These are phyloP conservation scores for Leccinum brunneo-olivaceum DNA, from an alignment of 1,284 basidiomycete species.

Conservation along the genomic window DNA sequence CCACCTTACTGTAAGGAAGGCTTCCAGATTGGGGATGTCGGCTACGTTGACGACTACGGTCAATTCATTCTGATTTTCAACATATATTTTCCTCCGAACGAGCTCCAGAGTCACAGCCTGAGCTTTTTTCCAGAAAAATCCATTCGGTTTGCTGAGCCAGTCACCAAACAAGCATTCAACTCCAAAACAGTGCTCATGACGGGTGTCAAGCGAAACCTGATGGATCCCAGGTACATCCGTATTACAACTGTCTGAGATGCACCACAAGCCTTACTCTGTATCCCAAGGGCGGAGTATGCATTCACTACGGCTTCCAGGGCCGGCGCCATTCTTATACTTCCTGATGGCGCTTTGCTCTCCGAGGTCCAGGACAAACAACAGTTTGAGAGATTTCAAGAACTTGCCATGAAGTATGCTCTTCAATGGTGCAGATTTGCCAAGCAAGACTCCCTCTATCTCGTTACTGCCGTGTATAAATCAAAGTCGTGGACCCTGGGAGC, in stretches of 20 bases:
- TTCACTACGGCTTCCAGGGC: not conserved
- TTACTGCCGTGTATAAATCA: not conserved
- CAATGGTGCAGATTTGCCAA: not conserved
- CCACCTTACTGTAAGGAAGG: not conserved
- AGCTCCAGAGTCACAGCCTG: not conserved
- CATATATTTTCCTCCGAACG: not conserved
- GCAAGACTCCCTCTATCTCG: not conserved
- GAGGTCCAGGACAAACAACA: not conserved
- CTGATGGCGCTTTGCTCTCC: not conserved
- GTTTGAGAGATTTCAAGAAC: not conserved
- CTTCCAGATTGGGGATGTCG: conserved; percentile 10
- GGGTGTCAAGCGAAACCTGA: too few relatives aligned
- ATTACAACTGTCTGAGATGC: too few relatives aligned
- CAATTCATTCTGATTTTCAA: conserved; percentile 6
- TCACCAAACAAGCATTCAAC: not conserved
- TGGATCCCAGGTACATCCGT: too few relatives aligned
- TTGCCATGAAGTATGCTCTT: not conserved
- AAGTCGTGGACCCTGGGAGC: not conserved
- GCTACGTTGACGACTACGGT: not conserved
- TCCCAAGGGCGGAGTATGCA: not conserved
- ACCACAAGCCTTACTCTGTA: not conserved
- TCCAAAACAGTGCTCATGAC: not conserved
- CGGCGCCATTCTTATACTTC: not conserved
- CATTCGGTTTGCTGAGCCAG: not conserved
- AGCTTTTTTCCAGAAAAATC: too few relatives aligned